Evolutionary conservation across 2,329 filamentous ascomycete genomes (phyloP).

Genomic region (Bretziella fagacearum): DNA sequence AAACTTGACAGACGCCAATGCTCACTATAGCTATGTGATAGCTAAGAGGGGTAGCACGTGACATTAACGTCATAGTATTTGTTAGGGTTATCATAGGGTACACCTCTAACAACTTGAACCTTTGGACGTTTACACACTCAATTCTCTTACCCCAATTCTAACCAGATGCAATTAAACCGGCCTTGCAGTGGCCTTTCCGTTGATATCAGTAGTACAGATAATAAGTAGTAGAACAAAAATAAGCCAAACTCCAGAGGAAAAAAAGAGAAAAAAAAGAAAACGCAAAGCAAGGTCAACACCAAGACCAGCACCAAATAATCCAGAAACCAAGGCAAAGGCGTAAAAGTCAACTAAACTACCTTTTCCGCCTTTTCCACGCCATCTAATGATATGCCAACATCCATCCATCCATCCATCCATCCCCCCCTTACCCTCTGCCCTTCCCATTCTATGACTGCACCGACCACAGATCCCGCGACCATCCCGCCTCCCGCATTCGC

Average conservation of each 20-base stretch:
- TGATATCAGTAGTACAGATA: neutral
- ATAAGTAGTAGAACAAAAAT: conserved; percentile 5
- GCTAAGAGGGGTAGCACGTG: conserved; percentile 10
- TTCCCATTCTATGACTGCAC: conserved; percentile 26
- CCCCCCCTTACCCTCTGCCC: neutral
- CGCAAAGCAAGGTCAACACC: neutral
- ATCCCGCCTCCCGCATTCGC: conserved; percentile 44
- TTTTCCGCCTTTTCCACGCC: no score
- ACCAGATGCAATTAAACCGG: conserved; percentile 1
- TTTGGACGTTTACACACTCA: no score
- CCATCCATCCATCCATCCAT: neutral
- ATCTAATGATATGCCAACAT: conserved; percentile 2
- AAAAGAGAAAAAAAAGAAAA: conserved; percentile 1
- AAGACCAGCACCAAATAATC: neutral
- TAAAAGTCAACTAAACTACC: no score
- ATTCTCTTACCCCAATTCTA: no score
- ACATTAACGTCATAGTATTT: conserved; percentile 2
- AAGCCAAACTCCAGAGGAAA: conserved; percentile 4
- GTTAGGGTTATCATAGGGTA: neutral
- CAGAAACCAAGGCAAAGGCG: neutral
- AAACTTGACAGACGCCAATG: no score
- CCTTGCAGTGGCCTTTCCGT: conserved; percentile 1
- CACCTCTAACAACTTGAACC: no score
- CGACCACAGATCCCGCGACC: conserved; percentile 46
- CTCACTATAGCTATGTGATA: no score